Evolutionary conservation across 2,329 filamentous ascomycete genomes (phyloP).

Genomic region (Samsoniella hepiali): DNA sequence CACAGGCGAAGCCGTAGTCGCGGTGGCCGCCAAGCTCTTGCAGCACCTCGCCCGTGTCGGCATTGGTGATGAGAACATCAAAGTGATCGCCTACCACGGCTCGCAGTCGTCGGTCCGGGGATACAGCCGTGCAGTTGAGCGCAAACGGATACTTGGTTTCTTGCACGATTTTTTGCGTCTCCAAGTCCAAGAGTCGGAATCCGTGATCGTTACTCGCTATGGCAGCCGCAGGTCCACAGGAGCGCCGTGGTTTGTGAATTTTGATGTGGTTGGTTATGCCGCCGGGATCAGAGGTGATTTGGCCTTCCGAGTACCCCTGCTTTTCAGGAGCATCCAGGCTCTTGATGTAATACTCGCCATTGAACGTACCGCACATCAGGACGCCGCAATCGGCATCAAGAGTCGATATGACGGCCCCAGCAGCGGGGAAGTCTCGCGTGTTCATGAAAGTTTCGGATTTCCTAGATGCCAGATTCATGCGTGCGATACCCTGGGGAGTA

Average conservation of each 20-base stretch:
- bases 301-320: constrained; percentile 40
- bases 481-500: constrained; percentile 45
- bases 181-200: constrained; percentile 57
- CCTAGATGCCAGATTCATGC: constrained; percentile 50
- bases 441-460: constrained; percentile 44
- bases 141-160: constrained; percentile 54
- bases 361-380: constrained; percentile 58
- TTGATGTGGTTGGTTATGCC: constrained; percentile 66
- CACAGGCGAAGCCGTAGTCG: constrained; percentile 73
- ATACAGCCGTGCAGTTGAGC: constrained; percentile 71
- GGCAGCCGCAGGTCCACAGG: constrained; percentile 51
- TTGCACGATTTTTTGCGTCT: constrained; percentile 56
- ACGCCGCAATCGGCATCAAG: constrained; percentile 51
- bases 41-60: constrained; percentile 59
- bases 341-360: constrained; percentile 52
- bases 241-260: constrained; percentile 51
- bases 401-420: constrained; percentile 46
- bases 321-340: constrained; percentile 40
- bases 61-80: constrained; percentile 64
- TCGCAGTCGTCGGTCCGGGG: constrained; percentile 67
- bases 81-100: constrained; percentile 68
- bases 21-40: constrained; percentile 60
- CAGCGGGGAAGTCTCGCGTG: constrained; percentile 36
- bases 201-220: constrained; percentile 62
- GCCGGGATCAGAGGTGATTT: constrained; percentile 45